These are phyloP conservation scores for Puccinellia tenuiflora DNA, from an alignment of 176 grass and related monocot genomes.

Conservation along the genomic window DNA sequence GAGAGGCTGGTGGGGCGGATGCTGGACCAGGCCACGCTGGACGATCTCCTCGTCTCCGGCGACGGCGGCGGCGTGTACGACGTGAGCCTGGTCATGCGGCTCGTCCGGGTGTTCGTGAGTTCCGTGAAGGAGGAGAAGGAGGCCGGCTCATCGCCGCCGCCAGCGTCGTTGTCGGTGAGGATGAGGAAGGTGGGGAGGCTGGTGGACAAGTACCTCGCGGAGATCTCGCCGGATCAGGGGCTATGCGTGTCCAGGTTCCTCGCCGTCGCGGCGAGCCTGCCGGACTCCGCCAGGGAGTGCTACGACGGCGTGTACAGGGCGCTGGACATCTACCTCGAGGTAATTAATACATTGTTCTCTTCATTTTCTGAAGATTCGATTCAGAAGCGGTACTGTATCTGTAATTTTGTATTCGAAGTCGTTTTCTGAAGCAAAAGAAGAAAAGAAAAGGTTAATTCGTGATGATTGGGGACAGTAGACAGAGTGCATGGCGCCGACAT, in stretches of 20 bases:
- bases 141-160: slow-evolving; percentile 23
- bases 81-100: slow-evolving; percentile 73
- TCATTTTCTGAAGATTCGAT: not conserved
- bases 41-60: slow-evolving; percentile 79
- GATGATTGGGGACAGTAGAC: not conserved
- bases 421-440: not conserved
- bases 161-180: slow-evolving; percentile 41
- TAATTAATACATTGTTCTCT: not conserved
- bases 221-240: slow-evolving; percentile 87
- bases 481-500: not conserved
- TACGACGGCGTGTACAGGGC: slow-evolving; percentile 90
- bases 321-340: slow-evolving; percentile 92
- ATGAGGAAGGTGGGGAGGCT: slow-evolving; percentile 78
- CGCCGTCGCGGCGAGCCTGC: slow-evolving; percentile 72
- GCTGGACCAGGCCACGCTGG: slow-evolving; percentile 87
- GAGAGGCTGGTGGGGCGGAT: slow-evolving; percentile 72
- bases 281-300: slow-evolving; percentile 84
- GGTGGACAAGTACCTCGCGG: slow-evolving; percentile 81
- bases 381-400: not conserved
- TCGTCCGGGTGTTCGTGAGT: slow-evolving; percentile 70
- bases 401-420: not conserved
- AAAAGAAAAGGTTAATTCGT: not conserved
- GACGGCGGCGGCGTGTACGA: slow-evolving; percentile 66
- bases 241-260: slow-evolving; percentile 80
- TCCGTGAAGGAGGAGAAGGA: slow-evolving; percentile 48